Conservation (phyloP, 805 yeast genomes). For the Lachancea cidri region DNA sequence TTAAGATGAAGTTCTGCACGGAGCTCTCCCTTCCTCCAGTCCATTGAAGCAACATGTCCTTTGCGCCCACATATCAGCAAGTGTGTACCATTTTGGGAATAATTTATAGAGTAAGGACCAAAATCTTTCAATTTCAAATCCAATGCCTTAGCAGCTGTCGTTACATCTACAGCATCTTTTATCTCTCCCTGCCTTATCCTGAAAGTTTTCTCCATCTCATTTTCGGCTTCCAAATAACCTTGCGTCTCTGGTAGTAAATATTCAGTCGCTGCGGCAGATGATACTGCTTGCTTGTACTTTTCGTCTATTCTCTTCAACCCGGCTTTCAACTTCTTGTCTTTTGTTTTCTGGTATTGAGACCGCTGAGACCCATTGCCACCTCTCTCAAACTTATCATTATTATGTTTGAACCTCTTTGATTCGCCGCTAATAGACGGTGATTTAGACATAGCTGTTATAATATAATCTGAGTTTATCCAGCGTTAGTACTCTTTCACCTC, state of each 20-base stretch:
- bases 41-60: slow-evolving; percentile 94
- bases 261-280: slow-evolving; percentile 82
- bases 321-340: slow-evolving; percentile 58
- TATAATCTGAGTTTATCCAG: neutral
- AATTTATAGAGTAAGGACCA: slow-evolving; percentile 84
- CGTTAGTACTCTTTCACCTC: slow-evolving; percentile 3
- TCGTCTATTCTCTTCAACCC: slow-evolving; percentile 63
- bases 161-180: slow-evolving; percentile 63
- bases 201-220: slow-evolving; percentile 85
- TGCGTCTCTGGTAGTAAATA: slow-evolving; percentile 75
- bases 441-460: neutral
- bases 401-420: slow-evolving; percentile 22
- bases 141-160: slow-evolving; percentile 71
- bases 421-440: neutral
- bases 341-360: slow-evolving; percentile 31
- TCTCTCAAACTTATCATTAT: slow-evolving; percentile 33
- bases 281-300: slow-evolving; percentile 72
- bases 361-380: slow-evolving; percentile 8
- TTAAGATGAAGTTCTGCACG: slow-evolving; percentile 78
- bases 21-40: slow-evolving; percentile 85
- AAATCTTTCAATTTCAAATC: slow-evolving; percentile 66
- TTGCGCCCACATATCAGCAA: slow-evolving; percentile 79
- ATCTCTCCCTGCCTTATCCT: slow-evolving; percentile 81
- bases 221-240: slow-evolving; percentile 89
- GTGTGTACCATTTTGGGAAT: slow-evolving; percentile 82